Conservation (phyloP, 768 basidiomycete species). For the Leccinum truebloodii region DNA sequence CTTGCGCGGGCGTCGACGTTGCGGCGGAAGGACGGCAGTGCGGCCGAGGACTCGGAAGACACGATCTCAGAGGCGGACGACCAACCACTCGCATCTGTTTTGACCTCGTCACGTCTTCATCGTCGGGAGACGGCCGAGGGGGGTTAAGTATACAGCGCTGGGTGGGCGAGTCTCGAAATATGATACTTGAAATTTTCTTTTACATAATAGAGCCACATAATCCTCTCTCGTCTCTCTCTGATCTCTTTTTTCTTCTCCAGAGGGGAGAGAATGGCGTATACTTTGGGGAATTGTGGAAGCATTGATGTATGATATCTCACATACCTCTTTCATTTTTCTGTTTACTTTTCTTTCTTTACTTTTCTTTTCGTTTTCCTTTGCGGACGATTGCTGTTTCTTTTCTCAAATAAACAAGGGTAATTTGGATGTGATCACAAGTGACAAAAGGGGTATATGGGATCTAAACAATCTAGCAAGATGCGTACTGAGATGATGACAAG, state of each 20-base stretch:
- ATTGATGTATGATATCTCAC: slow-evolving; percentile 37
- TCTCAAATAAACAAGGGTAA: slow-evolving; percentile 14
- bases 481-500: slow-evolving; percentile 14
- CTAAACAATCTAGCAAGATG: slow-evolving; percentile 10
- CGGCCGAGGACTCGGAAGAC: slow-evolving; percentile 49
- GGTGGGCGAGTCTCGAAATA: slow-evolving; percentile 17
- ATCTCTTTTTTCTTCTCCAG: not conserved
- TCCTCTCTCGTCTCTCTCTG: not conserved
- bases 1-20: slow-evolving; percentile 31
- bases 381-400: slow-evolving; percentile 9
- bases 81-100: slow-evolving; percentile 28
- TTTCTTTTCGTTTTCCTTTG: not conserved
- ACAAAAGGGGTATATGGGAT: not conserved
- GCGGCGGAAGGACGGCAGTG: slow-evolving; percentile 41
- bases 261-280: slow-evolving; percentile 4
- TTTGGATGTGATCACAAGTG: not conserved
- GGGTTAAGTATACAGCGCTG: slow-evolving; percentile 22
- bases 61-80: slow-evolving; percentile 52
- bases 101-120: slow-evolving; percentile 35
- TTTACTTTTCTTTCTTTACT: slow-evolving; percentile 1
- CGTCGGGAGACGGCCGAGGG: slow-evolving; percentile 46
- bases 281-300: slow-evolving; percentile 20
- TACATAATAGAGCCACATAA: slow-evolving; percentile 20
- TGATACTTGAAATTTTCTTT: slow-evolving; percentile 5
- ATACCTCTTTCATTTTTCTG: slow-evolving; percentile 4